These are phyloP conservation scores for Ramalina intermedia DNA, from an alignment of 495 filamentous ascomycete species.

Conservation along the genomic window DNA sequence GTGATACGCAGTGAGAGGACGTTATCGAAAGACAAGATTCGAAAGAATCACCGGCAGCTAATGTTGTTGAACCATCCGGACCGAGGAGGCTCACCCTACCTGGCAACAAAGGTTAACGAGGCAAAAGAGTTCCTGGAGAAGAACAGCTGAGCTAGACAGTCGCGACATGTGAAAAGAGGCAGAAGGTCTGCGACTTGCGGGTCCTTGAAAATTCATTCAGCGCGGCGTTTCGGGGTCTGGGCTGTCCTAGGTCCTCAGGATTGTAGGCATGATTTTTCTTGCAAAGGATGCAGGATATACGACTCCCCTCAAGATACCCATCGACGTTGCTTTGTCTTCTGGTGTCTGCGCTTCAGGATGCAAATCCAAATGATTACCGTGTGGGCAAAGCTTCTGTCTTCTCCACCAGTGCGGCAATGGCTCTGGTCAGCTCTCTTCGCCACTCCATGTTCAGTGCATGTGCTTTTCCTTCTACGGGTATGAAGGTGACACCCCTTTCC, in stretches of 20 bases:
- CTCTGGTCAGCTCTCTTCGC: conserved; percentile 40
- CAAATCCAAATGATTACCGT: background rate
- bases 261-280: too few species aligned
- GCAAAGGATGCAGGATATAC: too few species aligned
- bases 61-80: conserved; percentile 99
- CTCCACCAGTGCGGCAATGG: conserved; percentile 39
- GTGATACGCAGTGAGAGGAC: conserved; percentile 51
- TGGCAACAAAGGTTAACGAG: conserved; percentile 96
- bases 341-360: too few species aligned
- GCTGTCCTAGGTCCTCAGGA: too few species aligned
- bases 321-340: too few species aligned
- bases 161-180: background rate
- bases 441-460: conserved; percentile 56
- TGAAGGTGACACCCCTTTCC: conserved; percentile 31
- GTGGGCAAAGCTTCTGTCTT: conserved; percentile 12
- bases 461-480: conserved; percentile 48
- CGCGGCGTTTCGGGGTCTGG: background rate
- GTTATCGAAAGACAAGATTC: conserved; percentile 78
- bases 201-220: background rate
- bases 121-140: conserved; percentile 96
- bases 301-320: too few species aligned
- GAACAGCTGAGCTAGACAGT: conserved; percentile 14
- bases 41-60: conserved; percentile 88
- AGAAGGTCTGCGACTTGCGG: too few species aligned
- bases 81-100: conserved; percentile 87